Evolutionary conservation across 225 moss, liverwort and hornwort species (phyloP).

Genomic region (Polytrichum commune): DNA sequence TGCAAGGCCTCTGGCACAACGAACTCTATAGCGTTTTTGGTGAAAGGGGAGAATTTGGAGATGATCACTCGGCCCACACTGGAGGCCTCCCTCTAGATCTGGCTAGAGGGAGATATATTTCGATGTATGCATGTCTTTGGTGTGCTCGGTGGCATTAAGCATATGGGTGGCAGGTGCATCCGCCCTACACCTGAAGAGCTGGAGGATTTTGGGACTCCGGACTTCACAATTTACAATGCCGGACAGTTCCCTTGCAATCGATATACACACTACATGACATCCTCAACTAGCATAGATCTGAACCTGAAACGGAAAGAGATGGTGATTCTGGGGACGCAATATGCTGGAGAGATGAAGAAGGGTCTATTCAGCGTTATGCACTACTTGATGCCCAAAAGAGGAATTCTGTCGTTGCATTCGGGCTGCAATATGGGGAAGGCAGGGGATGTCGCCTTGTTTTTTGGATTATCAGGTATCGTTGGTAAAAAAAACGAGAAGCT

Average conservation of each 20-base stretch:
- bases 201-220: conserved; percentile 98
- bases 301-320: conserved; percentile 99
- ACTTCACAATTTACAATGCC: conserved; percentile 99
- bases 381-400: conserved; percentile 99
- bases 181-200: conserved; percentile 99
- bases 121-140: conserved; percentile 55
- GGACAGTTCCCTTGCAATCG: conserved; percentile 99
- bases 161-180: conserved; percentile 99
- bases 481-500: conserved; percentile 70
- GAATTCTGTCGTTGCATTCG: conserved; percentile 99
- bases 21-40: conserved; percentile 11
- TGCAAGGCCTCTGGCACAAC: conserved; percentile 14
- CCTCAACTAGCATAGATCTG: conserved; percentile 99
- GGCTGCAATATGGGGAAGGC: conserved; percentile 99
- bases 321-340: conserved; percentile 99
- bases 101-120: conserved; percentile 24
- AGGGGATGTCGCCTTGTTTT: conserved; percentile 99
- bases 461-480: conserved; percentile 99
- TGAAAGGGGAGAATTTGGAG: conserved; percentile 16
- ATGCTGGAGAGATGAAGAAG: conserved; percentile 99
- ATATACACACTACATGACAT: conserved; percentile 99
- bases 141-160: conserved; percentile 87
- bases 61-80: conserved; percentile 5
- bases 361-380: conserved; percentile 99
- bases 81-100: conserved; percentile 9